Evolutionary conservation across 129 eudicot species (phyloP), one percentile per base, ranked within the genome.

Genomic region (Ambrosia artemisiifolia): DNA sequence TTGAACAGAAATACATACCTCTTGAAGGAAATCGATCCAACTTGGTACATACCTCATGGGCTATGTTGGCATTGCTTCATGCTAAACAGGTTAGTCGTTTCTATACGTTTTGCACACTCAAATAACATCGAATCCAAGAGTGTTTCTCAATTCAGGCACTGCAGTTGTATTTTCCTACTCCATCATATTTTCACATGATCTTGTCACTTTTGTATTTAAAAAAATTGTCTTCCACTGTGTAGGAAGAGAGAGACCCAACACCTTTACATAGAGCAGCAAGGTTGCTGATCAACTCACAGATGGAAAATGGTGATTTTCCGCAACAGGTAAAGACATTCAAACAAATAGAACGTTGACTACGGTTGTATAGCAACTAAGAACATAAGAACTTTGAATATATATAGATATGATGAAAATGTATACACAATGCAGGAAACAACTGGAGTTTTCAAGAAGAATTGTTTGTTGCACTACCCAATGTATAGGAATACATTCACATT

Each of bases 41-140:
- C 76, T 32, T 85, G 77, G 75, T 80, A 9, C 90, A 85, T 8
- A 85, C 86, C n/a, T 49, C 84, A 66, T 81, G 89, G 86, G 89
- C 85, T 8, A 33, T 84, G 82, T 19, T 84, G 85, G 88, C 75
- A 19, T 30, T 84, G 32, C 69, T 84, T 10, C 56, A 69, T 69
- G 53, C 85, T 4, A 18, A 40, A 2, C 88, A 84, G 81, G 88
- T 77, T 7, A 33, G 62, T 48, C 51, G 2, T 20, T 67, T 14
- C 11, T 66, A 19, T 28, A 3, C 1, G 32, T 40, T 28, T 11
- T 18, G 19, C 28, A 42, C 43, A 11, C 17, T 4, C 16, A 47
- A 38, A 38, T 38, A 38, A 38, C 43, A 38, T 9, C 43, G 43
- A 38, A 38, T 38, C 43, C 43, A 38, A 38, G 43, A 38, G 7